Base-by-base conservation (phyloP, 2,329 filamentous ascomycete genomes). In the Colletotrichum cuscutae region DNA sequence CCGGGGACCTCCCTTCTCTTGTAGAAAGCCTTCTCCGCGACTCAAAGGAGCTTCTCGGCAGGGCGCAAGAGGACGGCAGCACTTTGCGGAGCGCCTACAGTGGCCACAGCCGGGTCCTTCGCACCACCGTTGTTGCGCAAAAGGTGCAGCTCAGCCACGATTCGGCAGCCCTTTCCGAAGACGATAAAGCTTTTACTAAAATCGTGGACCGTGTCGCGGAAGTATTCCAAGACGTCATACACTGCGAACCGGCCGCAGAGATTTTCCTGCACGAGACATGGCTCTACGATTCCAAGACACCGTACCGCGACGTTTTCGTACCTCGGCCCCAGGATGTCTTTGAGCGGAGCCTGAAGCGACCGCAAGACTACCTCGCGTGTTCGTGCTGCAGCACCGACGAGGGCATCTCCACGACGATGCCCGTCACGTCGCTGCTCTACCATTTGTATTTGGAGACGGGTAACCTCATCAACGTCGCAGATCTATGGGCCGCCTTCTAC, bases 71-170 rank as follows among this genome's bases (percentile, higher is more conserved):
- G 57, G 79, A 84, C 4, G 83, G 86, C 11, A 85, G 84, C 49
- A 82, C 86, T 4, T 86, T 97, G 35, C 91, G 92, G 74, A 97
- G 92, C 82, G 92, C 92, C 79, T 93, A 97, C 80, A 92, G 92
- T 76, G 88, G 92, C 12, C 91, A 92, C 75, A 89, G 89, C 82
- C 91, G 90, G 75, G 90, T 93, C 56, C 83, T 94, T 53, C 88
- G 94, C 57, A 94, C 94, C 1, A 96, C 94, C 0, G 90, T 96
- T 37, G 90, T 96, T 63, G 93, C 93, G 19, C 93, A 96, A 78
- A 93, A 94, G 79, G 93, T 97, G 22, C 92, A 95, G 78, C 86
- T 97, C 53, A 94, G 92, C 82, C 93, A 91, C 75, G 92, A 95
- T 79, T 91, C 92, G 76, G 91, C 93, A 1, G 86, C 89, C 4